Conservation (phyloP, 2,329 filamentous ascomycete genomes). For the Allantophomopsis lycopodina region DNA sequence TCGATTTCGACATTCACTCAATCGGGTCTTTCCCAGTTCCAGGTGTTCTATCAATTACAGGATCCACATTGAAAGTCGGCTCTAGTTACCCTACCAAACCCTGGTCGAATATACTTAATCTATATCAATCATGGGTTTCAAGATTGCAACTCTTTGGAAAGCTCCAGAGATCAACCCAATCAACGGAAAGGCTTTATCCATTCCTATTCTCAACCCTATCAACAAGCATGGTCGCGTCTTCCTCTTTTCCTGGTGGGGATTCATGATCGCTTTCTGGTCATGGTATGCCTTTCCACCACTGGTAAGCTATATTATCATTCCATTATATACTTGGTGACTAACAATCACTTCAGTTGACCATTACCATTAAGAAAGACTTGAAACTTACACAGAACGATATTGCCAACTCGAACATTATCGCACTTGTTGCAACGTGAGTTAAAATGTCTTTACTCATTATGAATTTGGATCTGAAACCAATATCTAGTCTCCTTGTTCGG, state of each 20-base stretch:
- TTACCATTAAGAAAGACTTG: conserved; percentile 67
- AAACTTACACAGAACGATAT: conserved; percentile 54
- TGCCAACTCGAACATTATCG: conserved; percentile 79
- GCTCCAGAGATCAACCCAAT: conserved; percentile 68
- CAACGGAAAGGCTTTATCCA: conserved; percentile 65
- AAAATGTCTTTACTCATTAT: neutral
- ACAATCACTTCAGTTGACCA: conserved; percentile 34
- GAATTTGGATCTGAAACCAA: conserved; percentile 1
- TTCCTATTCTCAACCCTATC: conserved; percentile 64
- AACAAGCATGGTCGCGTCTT: conserved; percentile 73
- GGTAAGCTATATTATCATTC: conserved; percentile 29
- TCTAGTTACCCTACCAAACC: too few relatives aligned
- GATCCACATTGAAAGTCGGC: too few relatives aligned
- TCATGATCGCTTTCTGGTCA: conserved; percentile 75
- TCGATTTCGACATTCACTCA: too few relatives aligned
- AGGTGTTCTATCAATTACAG: too few relatives aligned
- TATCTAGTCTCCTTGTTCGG: conserved; percentile 48
- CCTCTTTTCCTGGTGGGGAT: conserved; percentile 75
- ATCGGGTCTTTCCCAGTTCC: too few relatives aligned
- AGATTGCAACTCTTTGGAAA: conserved; percentile 9
- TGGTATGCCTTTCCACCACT: conserved; percentile 70
- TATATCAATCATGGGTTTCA: conserved; percentile 5
- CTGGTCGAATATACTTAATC: too few relatives aligned
- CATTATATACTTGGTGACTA: neutral
- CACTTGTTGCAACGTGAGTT: conserved; percentile 50